Evolutionary conservation across 352 stramenopile genomes (phyloP), one percentile per base, ranked within the genome.

Genomic region (Globisporangium splendens): DNA sequence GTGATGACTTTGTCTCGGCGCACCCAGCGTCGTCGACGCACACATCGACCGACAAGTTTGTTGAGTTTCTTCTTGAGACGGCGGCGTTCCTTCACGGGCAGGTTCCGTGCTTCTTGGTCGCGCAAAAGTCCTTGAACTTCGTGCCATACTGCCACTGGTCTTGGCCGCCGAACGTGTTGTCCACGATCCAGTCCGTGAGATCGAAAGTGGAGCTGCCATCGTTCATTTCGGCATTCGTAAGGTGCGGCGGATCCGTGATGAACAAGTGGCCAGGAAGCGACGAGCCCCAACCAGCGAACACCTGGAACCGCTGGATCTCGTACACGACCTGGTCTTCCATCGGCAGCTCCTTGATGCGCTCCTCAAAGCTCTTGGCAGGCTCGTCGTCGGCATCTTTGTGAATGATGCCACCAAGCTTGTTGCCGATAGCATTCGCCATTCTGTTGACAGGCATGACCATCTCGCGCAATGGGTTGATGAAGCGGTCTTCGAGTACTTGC

Each of bases 131-230:
- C 62, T 91, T 88, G 59, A 95, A 93, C 62, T 83, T 89, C 20
- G 83, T 92, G 7, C 77, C 83, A 69, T 95, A 93, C 42, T 95
- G 77, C 85, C 85, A 95, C 55, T 93, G 79, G 69, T 91, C 83
- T 12, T 66, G 65, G 35, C 72, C 70, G n/a, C 83, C 85, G 21
- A 90, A 86, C 8, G 70, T 60, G 24, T 79, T 88, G 65, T 95
- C 85, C 12, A 95, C 71, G 28, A 90, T 84, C 79, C 80, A 95
- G 22, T 88, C 75, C n/a, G 70, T 70, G 22, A 91, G 61, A 56
- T 90, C 72, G 46, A 92, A 86, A 18, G 62, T 65, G 24, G 65
- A 70, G 10, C 75, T 60, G 35, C 81, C 83, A 44, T 91, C 79
- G 10, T 72, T 84, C 81, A 93, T 88, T 8, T 79, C 65, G 4